Percentiles rank a stretch among this genome's conserved stretches.
Evolutionary conservation across 768 basidiomycete species (phyloP).

Genomic region (Panaeolus cyanescens): DNA sequence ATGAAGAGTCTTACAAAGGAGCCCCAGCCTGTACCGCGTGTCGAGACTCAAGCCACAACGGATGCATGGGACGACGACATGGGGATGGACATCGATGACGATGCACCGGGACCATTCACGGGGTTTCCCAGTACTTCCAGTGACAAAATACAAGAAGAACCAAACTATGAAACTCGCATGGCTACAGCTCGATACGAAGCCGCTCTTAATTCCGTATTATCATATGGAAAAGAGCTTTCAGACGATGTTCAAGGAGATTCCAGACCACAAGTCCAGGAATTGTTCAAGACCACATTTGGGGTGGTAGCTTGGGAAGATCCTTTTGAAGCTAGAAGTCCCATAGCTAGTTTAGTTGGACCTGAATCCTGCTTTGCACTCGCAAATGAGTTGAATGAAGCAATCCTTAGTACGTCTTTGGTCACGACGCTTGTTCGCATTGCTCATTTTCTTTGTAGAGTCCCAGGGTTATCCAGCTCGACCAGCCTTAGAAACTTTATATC

Average conservation of each 20-base stretch:
- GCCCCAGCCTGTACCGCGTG: conserved; percentile 14
- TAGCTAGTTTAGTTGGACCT: conserved; percentile 68
- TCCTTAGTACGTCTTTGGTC: conserved; percentile 60
- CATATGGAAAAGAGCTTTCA: conserved; percentile 73
- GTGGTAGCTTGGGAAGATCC: conserved; percentile 84
- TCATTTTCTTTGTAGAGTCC: conserved; percentile 52
- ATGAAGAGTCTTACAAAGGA: conserved; percentile 42
- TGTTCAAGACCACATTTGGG: conserved; percentile 75
- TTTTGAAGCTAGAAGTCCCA: conserved; percentile 61
- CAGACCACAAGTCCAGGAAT: conserved; percentile 62
- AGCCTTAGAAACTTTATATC: conserved; percentile 74
- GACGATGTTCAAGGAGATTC: conserved; percentile 66
- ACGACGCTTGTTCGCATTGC: conserved; percentile 7
- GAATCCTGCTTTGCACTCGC: conserved; percentile 67
- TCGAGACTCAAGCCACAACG: conserved; percentile 12
- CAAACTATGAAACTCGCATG: conserved; percentile 20
- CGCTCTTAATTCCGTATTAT: conserved; percentile 65
- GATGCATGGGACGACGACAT: conserved; percentile 46
- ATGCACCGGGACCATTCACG: conserved; percentile 23
- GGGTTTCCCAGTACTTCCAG: conserved; percentile 18
- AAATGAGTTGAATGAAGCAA: conserved; percentile 79
- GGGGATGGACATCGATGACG: conserved; percentile 66
- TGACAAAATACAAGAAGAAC: conserved; percentile 17
- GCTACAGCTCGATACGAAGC: conserved; percentile 46
- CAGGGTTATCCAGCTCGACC: conserved; percentile 75